These are phyloP conservation scores for Alternaria sp. DNA, from an alignment of 2,329 filamentous ascomycete species.

Conservation along the genomic window DNA sequence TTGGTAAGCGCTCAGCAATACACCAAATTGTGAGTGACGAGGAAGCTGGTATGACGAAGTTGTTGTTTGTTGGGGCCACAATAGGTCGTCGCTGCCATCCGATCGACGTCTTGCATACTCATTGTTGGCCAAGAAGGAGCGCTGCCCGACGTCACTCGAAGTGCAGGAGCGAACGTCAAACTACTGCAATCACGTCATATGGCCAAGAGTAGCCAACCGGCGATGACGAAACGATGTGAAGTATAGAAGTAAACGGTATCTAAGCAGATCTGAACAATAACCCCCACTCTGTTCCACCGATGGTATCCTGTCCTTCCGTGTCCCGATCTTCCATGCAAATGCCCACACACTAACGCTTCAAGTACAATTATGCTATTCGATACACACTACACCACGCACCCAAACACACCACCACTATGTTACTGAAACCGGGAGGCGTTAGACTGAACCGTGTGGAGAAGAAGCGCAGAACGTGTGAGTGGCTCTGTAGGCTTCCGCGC, in stretches of 20 bases:
- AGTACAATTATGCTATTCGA: slow-evolving; percentile 20
- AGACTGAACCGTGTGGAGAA: not conserved
- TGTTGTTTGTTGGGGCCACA: slow-evolving; percentile 3
- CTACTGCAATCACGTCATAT: not conserved
- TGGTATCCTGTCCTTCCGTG: slow-evolving; percentile 16
- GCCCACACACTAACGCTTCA: slow-evolving; percentile 24
- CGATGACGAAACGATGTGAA: not conserved
- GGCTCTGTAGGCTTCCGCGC: not conserved
- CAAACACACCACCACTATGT: not conserved
- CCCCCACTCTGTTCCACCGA: slow-evolving; percentile 3
- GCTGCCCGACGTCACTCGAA: not conserved
- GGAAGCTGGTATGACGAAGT: not conserved
- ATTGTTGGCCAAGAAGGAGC: not conserved
- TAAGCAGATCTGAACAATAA: slow-evolving; percentile 1
- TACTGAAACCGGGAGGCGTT: not conserved
- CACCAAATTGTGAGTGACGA: not conserved
- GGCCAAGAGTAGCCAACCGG: not conserved
- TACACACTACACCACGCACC: slow-evolving; percentile 10
- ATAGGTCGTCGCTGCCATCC: not conserved
- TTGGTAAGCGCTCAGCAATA: not conserved
- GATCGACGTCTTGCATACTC: not conserved
- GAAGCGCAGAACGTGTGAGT: not conserved
- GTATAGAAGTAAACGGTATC: slow-evolving; percentile 5
- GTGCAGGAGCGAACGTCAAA: not conserved
- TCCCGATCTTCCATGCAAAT: slow-evolving; percentile 23